A percentile compares a stretch with the other conserved stretches of the same genome.
phyloP scores from a whole-genome alignment of 2,329 filamentous ascomycete genomes.

The Colletotrichum lini region DNA sequence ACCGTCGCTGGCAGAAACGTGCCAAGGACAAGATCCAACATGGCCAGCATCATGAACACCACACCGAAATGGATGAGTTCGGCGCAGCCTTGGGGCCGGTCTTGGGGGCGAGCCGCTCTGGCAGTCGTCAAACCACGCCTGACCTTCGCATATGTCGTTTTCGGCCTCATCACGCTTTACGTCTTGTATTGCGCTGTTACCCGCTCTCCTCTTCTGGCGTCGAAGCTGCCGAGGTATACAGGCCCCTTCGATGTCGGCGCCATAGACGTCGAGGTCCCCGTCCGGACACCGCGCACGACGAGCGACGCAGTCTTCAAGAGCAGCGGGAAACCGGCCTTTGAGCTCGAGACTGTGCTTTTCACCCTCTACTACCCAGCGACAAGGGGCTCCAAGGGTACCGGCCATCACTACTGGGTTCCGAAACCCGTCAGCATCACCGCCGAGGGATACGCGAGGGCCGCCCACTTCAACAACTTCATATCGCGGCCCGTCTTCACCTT shows the following conservation, averaged over 20 bases:
- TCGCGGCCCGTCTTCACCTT: constrained; percentile 59
- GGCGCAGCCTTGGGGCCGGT: constrained; percentile 9
- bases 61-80: constrained; percentile 28
- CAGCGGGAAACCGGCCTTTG: constrained; percentile 57
- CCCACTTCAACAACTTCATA: constrained; percentile 59
- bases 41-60: neutral
- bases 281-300: constrained; percentile 50
- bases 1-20: neutral
- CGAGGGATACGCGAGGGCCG: constrained; percentile 62
- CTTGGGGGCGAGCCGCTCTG: neutral
- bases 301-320: constrained; percentile 53
- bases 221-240: constrained; percentile 59
- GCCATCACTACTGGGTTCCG: constrained; percentile 60
- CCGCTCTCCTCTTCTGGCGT: constrained; percentile 59
- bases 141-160: constrained; percentile 53
- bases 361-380: constrained; percentile 64
- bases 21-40: neutral
- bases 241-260: constrained; percentile 62
- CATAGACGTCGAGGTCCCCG: constrained; percentile 63
- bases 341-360: constrained; percentile 63
- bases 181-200: constrained; percentile 57
- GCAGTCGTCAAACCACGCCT: constrained; percentile 50
- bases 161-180: constrained; percentile 51
- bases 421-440: constrained; percentile 60
- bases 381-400: constrained; percentile 46